These are phyloP conservation scores for Trametes cingulata DNA, from an alignment of 768 basidiomycete species.

Conservation along the genomic window DNA sequence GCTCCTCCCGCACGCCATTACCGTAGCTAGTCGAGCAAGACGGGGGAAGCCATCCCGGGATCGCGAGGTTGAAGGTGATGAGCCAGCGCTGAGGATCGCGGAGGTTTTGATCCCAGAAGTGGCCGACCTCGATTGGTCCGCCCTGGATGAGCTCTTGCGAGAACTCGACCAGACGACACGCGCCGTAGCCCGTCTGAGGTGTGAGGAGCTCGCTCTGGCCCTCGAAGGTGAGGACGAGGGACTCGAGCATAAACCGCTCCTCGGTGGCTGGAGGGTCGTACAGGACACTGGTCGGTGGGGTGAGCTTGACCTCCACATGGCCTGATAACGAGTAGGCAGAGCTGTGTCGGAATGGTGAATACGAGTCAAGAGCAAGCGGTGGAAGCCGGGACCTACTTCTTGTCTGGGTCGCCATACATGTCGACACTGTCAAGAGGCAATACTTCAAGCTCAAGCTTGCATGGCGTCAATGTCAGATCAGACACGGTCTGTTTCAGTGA, in stretches of 20 bases:
- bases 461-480: slow-evolving; percentile 54
- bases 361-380: background rate
- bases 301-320: slow-evolving; percentile 65
- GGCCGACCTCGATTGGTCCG: slow-evolving; percentile 60
- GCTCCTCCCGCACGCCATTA: slow-evolving; percentile 37
- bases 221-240: slow-evolving; percentile 77
- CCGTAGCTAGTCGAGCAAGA: slow-evolving; percentile 47
- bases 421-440: slow-evolving; percentile 55
- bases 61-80: slow-evolving; percentile 73
- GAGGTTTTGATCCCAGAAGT: slow-evolving; percentile 62
- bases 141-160: slow-evolving; percentile 60
- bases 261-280: slow-evolving; percentile 51
- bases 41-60: slow-evolving; percentile 91
- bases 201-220: slow-evolving; percentile 80
- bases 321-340: slow-evolving; percentile 88
- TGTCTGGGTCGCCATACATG: slow-evolving; percentile 70
- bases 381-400: slow-evolving; percentile 47
- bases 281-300: slow-evolving; percentile 51
- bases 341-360: slow-evolving; percentile 39
- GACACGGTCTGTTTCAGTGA: slow-evolving; percentile 33
- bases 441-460: slow-evolving; percentile 21
- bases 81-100: slow-evolving; percentile 66
- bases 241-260: slow-evolving; percentile 59
- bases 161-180: slow-evolving; percentile 65
- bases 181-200: slow-evolving; percentile 63